Evolutionary conservation across 371 early-diverging fungal genomes (phyloP).

Genomic region (Coemansia sp.): DNA sequence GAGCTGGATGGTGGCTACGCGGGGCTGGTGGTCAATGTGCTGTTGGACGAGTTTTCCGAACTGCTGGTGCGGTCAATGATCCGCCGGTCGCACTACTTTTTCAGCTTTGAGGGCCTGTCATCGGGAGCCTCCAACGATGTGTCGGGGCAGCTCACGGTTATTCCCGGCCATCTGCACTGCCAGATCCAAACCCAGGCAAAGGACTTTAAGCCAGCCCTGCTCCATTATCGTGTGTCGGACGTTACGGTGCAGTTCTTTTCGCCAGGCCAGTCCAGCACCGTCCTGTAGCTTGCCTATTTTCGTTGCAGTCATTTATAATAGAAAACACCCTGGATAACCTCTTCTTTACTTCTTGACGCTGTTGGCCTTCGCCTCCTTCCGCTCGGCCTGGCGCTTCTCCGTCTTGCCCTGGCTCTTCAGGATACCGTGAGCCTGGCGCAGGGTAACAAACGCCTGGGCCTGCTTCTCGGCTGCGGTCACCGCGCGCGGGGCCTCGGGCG

Average conservation of each 20-base stretch:
- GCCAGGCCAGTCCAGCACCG: constrained; percentile 43
- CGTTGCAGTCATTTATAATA: too few relatives aligned
- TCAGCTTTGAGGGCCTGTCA: constrained; percentile 27
- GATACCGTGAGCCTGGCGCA: constrained; percentile 88
- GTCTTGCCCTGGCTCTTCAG: constrained; percentile 82
- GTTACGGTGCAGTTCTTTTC: constrained; percentile 43
- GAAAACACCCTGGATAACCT: not conserved
- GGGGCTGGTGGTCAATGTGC: constrained; percentile 20
- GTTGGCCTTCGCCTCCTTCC: constrained; percentile 86
- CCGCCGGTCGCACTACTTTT: constrained; percentile 25
- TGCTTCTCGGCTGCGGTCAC: constrained; percentile 86
- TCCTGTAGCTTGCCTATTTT: constrained; percentile 13
- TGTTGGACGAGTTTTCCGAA: constrained; percentile 33
- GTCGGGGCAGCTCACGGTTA: constrained; percentile 43
- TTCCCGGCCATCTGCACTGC: constrained; percentile 37
- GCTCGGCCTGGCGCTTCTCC: constrained; percentile 71
- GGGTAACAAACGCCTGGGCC: constrained; percentile 77
- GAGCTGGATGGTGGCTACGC: not conserved
- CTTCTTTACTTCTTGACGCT: constrained; percentile 63
- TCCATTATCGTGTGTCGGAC: constrained; percentile 39
- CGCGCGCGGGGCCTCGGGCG: constrained; percentile 75
- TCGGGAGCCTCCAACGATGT: constrained; percentile 41
- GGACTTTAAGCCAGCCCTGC: constrained; percentile 29
- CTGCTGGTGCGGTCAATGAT: constrained; percentile 16
- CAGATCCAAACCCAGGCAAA: constrained; percentile 8